Evolutionary conservation across 2,329 filamentous ascomycete genomes (phyloP), one percentile per base, ranked within the genome.

Genomic region (Clonostachys sp.): DNA sequence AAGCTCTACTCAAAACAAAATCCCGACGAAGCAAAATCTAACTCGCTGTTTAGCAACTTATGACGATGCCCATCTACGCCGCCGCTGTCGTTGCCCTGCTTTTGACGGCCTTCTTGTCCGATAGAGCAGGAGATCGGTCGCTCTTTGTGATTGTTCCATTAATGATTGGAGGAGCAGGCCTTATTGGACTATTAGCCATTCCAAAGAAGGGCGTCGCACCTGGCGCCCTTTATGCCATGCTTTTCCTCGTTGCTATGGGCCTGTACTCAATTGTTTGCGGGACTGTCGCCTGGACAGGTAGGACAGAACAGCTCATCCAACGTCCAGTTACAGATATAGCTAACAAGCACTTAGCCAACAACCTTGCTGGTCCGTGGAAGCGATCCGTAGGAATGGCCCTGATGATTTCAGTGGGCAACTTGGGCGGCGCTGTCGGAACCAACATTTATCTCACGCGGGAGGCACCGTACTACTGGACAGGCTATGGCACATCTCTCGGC

Each of bases 241-340:
- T 66, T n/a, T 56, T 62, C 47, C 45, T 50, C n/a, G 41, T 52
- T 9, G 38, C 50, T 5, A 39, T 30, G 5, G 62, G 61, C 10
- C 53, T 58, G 14, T 66, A 62, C 46, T 60, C 59, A 18, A 51
- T 57, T 18, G 54, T 62, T 34, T 59, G 58, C 12, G 51, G 59
- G 16, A 45, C 45, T 12, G 49, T 47, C 12, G 43, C 52, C 5
- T 52, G 45, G 50, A 46, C 46, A 16, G 48, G 46, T 7, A 60
- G 6, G 42, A 30, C 1, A 10, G 9, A 10, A 30, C 24, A 18
- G 2, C 18, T 12, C 41, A 42, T 8, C 13, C 41, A 16, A 13
- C 3, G 3, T 20, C 14, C 18, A 9, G 8, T 14, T 14, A 18
- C n/a, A 20, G 6, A 16, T 18, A 7, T 6, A n/a, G 41, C 12